These are phyloP conservation scores for Rhizopogon sp. DNA, from an alignment of 768 basidiomycete genomes.

Conservation along the genomic window DNA sequence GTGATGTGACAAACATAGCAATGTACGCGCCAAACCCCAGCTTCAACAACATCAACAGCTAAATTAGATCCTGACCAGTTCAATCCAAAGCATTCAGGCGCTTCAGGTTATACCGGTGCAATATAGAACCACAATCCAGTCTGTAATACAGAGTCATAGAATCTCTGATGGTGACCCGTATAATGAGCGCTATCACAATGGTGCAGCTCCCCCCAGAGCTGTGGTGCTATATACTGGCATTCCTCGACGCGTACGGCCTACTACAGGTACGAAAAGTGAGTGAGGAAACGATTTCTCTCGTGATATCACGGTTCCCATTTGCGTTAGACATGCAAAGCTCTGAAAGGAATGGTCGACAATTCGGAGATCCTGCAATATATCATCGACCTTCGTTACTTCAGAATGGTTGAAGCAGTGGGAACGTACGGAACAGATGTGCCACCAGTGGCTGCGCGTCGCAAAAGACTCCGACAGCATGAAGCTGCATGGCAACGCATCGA, in stretches of 20 bases:
- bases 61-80: too few species aligned
- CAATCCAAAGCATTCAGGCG: too few species aligned
- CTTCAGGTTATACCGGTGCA: too few species aligned
- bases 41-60: neutral
- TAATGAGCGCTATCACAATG: neutral
- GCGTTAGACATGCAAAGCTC: conserved; percentile 20
- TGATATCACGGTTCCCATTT: too few species aligned
- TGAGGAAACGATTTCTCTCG: too few species aligned
- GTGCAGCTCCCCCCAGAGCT: conserved; percentile 35
- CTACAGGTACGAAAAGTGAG: too few species aligned
- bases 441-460: conserved; percentile 20
- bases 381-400: conserved; percentile 43
- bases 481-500: conserved; percentile 42
- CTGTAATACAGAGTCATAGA: neutral
- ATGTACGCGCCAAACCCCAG: too few species aligned
- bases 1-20: too few species aligned
- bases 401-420: conserved; percentile 31
- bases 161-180: neutral
- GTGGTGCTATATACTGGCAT: conserved; percentile 30
- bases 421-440: too few species aligned
- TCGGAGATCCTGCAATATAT: conserved; percentile 29
- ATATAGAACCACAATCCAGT: too few species aligned
- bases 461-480: conserved; percentile 37
- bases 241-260: conserved; percentile 32
- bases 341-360: conserved; percentile 31